These are phyloP conservation scores for Botrytis deweyae DNA, from an alignment of 2,329 filamentous ascomycete genomes.

Conservation along the genomic window DNA sequence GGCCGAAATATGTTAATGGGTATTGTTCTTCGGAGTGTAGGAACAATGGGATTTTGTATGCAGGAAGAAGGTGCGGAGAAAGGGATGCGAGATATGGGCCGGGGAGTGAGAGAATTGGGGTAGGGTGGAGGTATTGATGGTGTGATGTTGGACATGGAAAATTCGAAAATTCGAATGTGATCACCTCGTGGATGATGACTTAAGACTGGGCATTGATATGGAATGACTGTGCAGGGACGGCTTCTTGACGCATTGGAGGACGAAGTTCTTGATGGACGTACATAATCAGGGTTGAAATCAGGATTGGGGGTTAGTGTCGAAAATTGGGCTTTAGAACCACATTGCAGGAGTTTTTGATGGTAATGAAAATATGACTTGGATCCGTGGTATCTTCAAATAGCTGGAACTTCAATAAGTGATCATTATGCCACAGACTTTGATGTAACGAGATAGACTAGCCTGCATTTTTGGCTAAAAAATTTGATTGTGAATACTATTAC, in stretches of 20 bases:
- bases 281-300: background rate
- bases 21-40: conserved; percentile 37
- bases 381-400: background rate
- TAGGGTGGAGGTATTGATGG: conserved; percentile 36
- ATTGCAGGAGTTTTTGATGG: conserved; percentile 6
- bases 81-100: conserved; percentile 35
- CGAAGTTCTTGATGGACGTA: background rate
- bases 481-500: conserved; percentile 4
- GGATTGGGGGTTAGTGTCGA: background rate
- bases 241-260: background rate
- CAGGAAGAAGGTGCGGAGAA: conserved; percentile 32
- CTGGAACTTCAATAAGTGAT: background rate
- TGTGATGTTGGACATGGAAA: background rate
- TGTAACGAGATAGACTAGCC: background rate
- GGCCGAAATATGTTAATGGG: conserved; percentile 25
- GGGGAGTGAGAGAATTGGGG: conserved; percentile 36
- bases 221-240: background rate
- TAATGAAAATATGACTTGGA: background rate
- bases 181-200: background rate
- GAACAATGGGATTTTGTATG: conserved; percentile 32
- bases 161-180: background rate
- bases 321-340: background rate
- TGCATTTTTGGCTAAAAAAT: background rate
- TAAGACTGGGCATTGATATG: no score
- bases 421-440: background rate